Percentiles rank a stretch among this genome's conserved stretches.
phyloP scores from a whole-genome alignment of 345 rosid genomes.

The Brassica rapa region DNA sequence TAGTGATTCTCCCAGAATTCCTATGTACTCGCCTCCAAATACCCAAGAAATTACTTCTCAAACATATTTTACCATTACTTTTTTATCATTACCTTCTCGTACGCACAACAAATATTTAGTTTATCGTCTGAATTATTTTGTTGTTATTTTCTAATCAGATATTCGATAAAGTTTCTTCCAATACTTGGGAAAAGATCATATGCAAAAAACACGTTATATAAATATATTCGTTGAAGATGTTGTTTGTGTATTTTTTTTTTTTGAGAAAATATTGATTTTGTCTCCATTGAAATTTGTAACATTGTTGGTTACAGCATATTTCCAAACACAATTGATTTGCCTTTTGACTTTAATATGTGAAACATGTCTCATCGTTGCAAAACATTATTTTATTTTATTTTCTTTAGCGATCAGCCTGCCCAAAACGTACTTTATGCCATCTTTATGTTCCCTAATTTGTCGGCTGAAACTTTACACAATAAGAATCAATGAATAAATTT shows the following conservation, averaged over 20 bases:
- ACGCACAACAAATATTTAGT: background rate
- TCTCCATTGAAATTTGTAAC: constrained; percentile 34
- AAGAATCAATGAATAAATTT: constrained; percentile 20
- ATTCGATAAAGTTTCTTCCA: background rate
- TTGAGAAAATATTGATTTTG: constrained; percentile 32
- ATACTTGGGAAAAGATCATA: too few species aligned
- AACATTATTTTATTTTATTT: constrained; percentile 34
- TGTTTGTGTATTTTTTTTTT: constrained; percentile 23
- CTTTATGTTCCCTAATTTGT: constrained; percentile 44
- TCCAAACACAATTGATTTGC: constrained; percentile 28
- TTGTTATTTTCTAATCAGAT: background rate
- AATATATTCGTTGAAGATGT: constrained; percentile 4
- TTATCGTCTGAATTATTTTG: background rate
- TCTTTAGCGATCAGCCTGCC: constrained; percentile 37
- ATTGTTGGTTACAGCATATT: constrained; percentile 39
- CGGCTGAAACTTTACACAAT: constrained; percentile 29
- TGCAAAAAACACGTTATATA: too few species aligned
- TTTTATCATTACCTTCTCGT: background rate
- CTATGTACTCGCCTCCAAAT: background rate
- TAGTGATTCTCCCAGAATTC: background rate
- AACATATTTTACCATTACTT: background rate
- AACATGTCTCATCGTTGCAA: constrained; percentile 43
- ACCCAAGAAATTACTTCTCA: background rate
- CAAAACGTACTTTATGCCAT: constrained; percentile 33
- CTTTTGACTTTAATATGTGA: constrained; percentile 36